Evolutionary conservation across 2,329 filamentous ascomycete genomes (phyloP).

Genomic region (Microsporum canis): DNA sequence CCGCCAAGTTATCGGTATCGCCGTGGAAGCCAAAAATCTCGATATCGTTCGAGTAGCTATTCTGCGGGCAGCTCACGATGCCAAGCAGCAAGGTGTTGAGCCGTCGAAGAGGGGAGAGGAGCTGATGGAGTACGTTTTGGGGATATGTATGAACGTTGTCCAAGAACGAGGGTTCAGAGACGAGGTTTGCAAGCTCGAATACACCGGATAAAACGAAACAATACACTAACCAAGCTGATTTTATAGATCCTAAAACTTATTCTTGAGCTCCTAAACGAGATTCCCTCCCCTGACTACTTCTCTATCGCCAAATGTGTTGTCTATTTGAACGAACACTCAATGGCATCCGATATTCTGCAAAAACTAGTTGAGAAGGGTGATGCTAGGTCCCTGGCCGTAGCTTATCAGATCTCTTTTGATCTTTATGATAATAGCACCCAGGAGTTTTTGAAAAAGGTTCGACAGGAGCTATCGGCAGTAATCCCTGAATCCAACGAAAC

Average conservation of each 20-base stretch:
- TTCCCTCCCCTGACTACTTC: slow-evolving; percentile 89
- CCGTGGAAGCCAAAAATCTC: slow-evolving; percentile 85
- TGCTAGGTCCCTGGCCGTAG: slow-evolving; percentile 65
- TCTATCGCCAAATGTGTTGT: slow-evolving; percentile 97
- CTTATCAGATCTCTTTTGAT: slow-evolving; percentile 97
- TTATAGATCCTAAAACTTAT: slow-evolving; percentile 73
- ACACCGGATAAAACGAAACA: not conserved
- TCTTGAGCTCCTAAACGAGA: slow-evolving; percentile 87
- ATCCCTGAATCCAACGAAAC: slow-evolving; percentile 32
- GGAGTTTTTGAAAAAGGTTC: slow-evolving; percentile 85
- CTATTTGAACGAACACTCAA: slow-evolving; percentile 81
- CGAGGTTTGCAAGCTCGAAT: slow-evolving; percentile 36
- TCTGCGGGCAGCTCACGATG: slow-evolving; percentile 75
- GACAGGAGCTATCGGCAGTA: slow-evolving; percentile 59
- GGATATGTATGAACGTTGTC: slow-evolving; percentile 95
- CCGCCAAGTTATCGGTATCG: slow-evolving; percentile 91
- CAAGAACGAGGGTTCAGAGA: slow-evolving; percentile 80
- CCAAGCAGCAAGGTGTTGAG: slow-evolving; percentile 54
- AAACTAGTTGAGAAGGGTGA: slow-evolving; percentile 73
- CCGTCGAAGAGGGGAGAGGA: slow-evolving; percentile 61
- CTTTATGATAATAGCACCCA: slow-evolving; percentile 98
- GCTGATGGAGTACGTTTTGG: slow-evolving; percentile 88
- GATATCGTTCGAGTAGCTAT: slow-evolving; percentile 80
- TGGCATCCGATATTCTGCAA: slow-evolving; percentile 76
- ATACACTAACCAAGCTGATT: slow-evolving; percentile 1